phyloP scores from a whole-genome alignment of 2,329 filamentous ascomycete species.

The Gyromitra esculenta region DNA sequence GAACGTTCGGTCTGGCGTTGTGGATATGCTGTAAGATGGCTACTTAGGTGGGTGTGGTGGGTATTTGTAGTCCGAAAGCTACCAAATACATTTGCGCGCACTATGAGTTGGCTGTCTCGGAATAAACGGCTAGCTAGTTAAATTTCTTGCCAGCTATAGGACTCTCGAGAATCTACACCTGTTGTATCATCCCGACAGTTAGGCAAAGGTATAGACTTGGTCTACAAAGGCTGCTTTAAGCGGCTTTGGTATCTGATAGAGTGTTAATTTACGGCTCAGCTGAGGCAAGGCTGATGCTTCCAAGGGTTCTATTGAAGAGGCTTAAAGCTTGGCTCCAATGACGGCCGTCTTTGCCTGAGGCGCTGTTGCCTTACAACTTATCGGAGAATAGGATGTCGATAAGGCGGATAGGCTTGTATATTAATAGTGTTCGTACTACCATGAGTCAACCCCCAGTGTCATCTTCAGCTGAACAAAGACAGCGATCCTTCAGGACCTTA shows the following conservation, averaged over 20 bases:
- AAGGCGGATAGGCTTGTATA: neutral
- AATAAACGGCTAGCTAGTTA: neutral
- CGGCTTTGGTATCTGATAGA: neutral
- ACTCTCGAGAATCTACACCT: neutral
- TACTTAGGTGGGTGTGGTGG: neutral
- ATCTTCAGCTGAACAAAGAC: neutral
- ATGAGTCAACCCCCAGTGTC: neutral
- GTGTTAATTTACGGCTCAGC: neutral
- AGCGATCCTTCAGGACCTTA: too few species aligned
- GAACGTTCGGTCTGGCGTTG: neutral
- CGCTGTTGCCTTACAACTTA: neutral
- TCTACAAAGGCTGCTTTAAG: neutral
- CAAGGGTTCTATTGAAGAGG: neutral
- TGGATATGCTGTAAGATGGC: neutral
- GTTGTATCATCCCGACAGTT: neutral
- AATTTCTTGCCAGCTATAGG: neutral
- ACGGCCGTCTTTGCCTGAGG: neutral
- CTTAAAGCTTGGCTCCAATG: neutral
- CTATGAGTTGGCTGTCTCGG: neutral
- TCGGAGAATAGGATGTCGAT: neutral
- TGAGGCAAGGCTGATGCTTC: neutral
- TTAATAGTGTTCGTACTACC: too few species aligned
- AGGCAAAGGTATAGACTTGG: neutral
- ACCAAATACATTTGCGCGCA: neutral
- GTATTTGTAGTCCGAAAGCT: conserved; percentile 13